Evolutionary conservation across 345 rosid genomes (phyloP), one percentile per base, ranked within the genome.

Genomic region (Litchi chinensis): DNA sequence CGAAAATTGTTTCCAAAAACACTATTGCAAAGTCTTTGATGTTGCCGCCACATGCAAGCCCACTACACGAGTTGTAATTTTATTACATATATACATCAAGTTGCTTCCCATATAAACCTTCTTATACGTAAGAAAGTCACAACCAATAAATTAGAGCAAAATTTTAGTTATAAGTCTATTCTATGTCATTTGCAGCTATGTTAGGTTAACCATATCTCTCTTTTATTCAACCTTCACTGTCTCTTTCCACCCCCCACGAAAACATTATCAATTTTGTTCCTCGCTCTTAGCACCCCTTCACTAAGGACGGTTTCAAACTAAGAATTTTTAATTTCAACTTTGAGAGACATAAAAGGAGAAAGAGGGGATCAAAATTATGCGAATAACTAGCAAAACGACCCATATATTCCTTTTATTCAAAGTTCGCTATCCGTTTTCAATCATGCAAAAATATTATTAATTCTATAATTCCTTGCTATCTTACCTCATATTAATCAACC

Each of bases 111-210:
- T 9, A 72, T 54, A 40, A 16, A 28, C 41, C 65, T 80, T 59
- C n/a, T 71, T 71, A 68, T 70, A 28, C 68, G 48, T 52, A 44
- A 66, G 19, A 77, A 79, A 48, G 50, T 73, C 77, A 2, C 57
- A 46, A 40, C 69, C 50, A 39, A 50, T 39, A 54, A 9, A 26
- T 65, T 65, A 16, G n/a, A n/a, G 70, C 76, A 57, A 32, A 82
- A 70, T 22, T 79, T 83, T 82, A 68, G 86, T 83, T 85, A 77
- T 73, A 64, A 80, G 90, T 84, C 85, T 72, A 81, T 85, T 87
- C 56, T 18, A 18, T 62, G 68, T 73, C 21, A 7, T 52, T 9
- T 39, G 68, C 63, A 43, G 26, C 78, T 57, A 43, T 71, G 82
- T 80, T 84, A 79, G 86, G 82, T 71, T 80, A 81, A 12, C 84